Base-by-base conservation (phyloP, 192 early-diverging fungal genomes). In the Glomus cerebriforme region DNA sequence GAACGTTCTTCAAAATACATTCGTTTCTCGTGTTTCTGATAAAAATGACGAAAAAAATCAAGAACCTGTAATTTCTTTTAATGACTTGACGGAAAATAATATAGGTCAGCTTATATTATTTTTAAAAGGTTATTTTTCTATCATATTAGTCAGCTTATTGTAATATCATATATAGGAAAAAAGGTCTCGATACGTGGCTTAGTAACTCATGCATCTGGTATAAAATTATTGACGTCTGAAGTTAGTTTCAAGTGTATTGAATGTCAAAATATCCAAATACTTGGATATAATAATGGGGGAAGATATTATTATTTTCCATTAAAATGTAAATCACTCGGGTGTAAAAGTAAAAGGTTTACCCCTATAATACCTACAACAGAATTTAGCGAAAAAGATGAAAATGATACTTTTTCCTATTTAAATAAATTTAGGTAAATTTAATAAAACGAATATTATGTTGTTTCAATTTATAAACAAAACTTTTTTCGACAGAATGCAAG, bases 141-240 rank as follows among this genome's bases (percentile, higher is more conserved):
- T 34, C 10, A 10, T 19, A 35, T 19, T 32, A 5, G 7, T 35
- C 6, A 32, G 0, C 17, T 66, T 35, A 31, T 19, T 35, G 4
- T 19, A 68, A 35, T 35, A 68, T 35, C 27, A 0, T 63, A 29
- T 35, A 68, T 78, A 91, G 91, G 90, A 3, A 80, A 87, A 65
- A 85, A 93, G 31, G 88, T 96, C 27, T 88, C 86, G 34, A 85
- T 95, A 6, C 86, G 90, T n/a, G 95, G 94, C 73, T 93, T 92
- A 0, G 90, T 96, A 7, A 92, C 94, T n/a, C 88, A 92, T 39
- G 89, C 91, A 2, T 92, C 93, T 69, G 85, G 90, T 27, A 87
- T 94, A 64, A 94, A 90, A 70, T 91, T 93, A 29, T 75, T 92
- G 27, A 79, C 93, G 60, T 84, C 83, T 7, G 86, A 90, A 80